A percentile compares a stretch with the other conserved stretches of the same genome.
These are phyloP conservation scores for Leucocoprinus sp. DNA, from an alignment of 768 basidiomycete genomes.

Conservation along the genomic window DNA sequence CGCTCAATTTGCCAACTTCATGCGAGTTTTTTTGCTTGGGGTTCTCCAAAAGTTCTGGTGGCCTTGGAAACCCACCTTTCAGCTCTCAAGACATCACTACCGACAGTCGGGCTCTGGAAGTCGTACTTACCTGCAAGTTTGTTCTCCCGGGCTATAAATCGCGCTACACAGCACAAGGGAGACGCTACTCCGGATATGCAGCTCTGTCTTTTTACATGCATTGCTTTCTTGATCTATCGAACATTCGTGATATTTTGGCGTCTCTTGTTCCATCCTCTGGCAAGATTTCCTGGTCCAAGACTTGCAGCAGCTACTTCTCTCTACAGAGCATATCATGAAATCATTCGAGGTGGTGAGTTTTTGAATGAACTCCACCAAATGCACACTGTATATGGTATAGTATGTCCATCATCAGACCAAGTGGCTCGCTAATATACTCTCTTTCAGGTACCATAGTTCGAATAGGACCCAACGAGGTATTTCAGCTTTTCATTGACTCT, in stretches of 20 bases:
- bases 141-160: not conserved
- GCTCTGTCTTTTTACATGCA: constrained; percentile 8
- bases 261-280: constrained; percentile 26
- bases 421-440: not conserved
- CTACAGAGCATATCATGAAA: constrained; percentile 29
- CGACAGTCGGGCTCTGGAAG: not conserved
- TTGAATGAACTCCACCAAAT: constrained; percentile 22
- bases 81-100: not conserved
- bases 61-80: not conserved
- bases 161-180: not conserved
- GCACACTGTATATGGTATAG: constrained; percentile 31
- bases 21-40: not conserved
- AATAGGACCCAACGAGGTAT: constrained; percentile 32
- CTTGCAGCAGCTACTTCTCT: constrained; percentile 24
- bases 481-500: not conserved
- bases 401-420: constrained; percentile 12
- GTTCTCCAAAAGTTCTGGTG: constrained; percentile 1
- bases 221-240: constrained; percentile 4
- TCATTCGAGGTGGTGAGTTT: constrained; percentile 25
- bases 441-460: constrained; percentile 28
- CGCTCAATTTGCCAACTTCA: not conserved
- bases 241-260: constrained; percentile 14
- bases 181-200: not conserved
- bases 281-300: constrained; percentile 26
- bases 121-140: not conserved